Evolutionary conservation across 208 protist genomes (phyloP).

Genomic region (Acanthamoeba lenticulata): DNA sequence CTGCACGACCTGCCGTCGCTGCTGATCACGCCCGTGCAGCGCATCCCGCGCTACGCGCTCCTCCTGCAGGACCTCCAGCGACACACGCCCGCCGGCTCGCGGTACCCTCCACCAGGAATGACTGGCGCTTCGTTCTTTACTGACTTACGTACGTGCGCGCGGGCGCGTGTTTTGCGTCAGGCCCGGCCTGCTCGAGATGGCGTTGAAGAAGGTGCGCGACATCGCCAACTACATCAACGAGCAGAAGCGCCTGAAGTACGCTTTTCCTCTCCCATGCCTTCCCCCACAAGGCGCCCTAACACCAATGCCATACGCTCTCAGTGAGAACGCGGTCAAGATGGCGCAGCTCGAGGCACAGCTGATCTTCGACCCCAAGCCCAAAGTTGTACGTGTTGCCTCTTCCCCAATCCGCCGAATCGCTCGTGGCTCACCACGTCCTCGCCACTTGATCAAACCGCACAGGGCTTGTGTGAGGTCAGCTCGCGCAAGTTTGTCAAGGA

Average conservation of each 20-base stretch:
- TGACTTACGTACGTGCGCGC: neutral
- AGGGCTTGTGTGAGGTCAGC: neutral
- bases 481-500: conserved; percentile 9
- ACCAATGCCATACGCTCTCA: neutral
- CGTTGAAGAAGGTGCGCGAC: neutral
- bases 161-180: neutral
- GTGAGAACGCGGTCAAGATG: conserved; percentile 37
- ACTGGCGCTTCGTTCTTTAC: neutral
- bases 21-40: conserved; percentile 26
- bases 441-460: neutral
- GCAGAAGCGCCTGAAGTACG: neutral
- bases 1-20: conserved; percentile 1
- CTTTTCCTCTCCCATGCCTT: too few species aligned
- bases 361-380: neutral
- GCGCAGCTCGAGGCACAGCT: neutral
- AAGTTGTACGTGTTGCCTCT: neutral
- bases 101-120: neutral
- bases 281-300: too few species aligned
- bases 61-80: conserved; percentile 13
- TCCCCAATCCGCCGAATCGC: neutral
- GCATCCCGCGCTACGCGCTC: neutral
- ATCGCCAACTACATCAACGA: conserved; percentile 44
- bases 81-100: neutral
- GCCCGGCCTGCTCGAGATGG: neutral
- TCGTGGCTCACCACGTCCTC: neutral